A percentile compares a stretch with the other conserved stretches of the same genome.
Evolutionary conservation across 139 green algal genomes (phyloP).

Genomic region (Marvania coccoides): DNA sequence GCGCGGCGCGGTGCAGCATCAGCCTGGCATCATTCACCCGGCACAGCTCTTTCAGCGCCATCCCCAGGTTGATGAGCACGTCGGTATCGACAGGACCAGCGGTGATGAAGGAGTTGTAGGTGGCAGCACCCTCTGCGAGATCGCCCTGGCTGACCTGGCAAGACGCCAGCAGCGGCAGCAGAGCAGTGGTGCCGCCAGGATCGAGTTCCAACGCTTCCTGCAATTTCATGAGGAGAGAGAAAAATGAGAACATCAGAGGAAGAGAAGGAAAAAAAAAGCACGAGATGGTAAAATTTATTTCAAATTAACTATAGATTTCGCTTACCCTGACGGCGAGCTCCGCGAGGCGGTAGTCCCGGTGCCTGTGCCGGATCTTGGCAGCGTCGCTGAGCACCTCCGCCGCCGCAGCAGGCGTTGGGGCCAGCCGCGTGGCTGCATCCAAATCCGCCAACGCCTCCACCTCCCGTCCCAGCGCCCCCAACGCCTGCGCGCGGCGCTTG

Average conservation of each 20-base stretch:
- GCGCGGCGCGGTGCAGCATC: slow-evolving; percentile 37
- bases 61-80: slow-evolving; percentile 70
- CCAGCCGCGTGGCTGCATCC: slow-evolving; percentile 36
- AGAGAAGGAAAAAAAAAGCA: neutral
- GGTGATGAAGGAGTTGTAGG: slow-evolving; percentile 53
- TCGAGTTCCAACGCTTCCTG: slow-evolving; percentile 40
- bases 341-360: slow-evolving; percentile 52
- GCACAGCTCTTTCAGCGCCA: slow-evolving; percentile 49
- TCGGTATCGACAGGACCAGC: slow-evolving; percentile 52
- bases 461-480: slow-evolving; percentile 50
- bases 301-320: no score
- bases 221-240: slow-evolving; percentile 12
- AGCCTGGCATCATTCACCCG: slow-evolving; percentile 48
- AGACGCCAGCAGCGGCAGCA: slow-evolving; percentile 62
- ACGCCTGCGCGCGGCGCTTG: slow-evolving; percentile 71
- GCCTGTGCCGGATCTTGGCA: slow-evolving; percentile 63
- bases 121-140: slow-evolving; percentile 51
- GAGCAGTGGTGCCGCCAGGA: slow-evolving; percentile 31
- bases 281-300: neutral
- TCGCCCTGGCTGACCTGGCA: slow-evolving; percentile 56
- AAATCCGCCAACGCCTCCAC: slow-evolving; percentile 57
- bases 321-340: slow-evolving; percentile 1
- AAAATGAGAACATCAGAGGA: neutral
- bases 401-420: neutral
- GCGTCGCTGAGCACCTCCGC: slow-evolving; percentile 39